Conservation (phyloP, 2,329 filamentous ascomycete genomes). For the Diaporthe sp. region DNA sequence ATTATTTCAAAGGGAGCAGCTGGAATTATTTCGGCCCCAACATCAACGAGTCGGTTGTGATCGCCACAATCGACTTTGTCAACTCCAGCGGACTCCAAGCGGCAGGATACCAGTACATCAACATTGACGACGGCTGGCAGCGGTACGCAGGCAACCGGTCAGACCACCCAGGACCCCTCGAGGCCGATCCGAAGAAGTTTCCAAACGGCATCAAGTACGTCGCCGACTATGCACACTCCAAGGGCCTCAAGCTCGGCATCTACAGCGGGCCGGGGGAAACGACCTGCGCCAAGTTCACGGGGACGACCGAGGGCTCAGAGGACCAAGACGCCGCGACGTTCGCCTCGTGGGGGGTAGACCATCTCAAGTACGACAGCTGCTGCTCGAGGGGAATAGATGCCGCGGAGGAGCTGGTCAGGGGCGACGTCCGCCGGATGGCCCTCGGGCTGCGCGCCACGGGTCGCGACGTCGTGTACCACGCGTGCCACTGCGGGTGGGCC, state of each 20-base stretch:
- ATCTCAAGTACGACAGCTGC: constrained; percentile 36
- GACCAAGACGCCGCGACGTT: constrained; percentile 28
- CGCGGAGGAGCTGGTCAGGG: constrained; percentile 5
- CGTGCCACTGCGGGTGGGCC: constrained; percentile 36
- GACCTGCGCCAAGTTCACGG: constrained; percentile 32
- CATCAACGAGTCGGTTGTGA: constrained; percentile 33
- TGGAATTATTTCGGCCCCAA: constrained; percentile 32
- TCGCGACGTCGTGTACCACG: constrained; percentile 33
- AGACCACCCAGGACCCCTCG: constrained; percentile 23
- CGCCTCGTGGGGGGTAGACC: constrained; percentile 29
- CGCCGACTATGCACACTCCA: constrained; percentile 31
- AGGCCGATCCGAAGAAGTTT: constrained; percentile 26
- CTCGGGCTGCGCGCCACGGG: constrained; percentile 28
- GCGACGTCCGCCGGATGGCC: constrained; percentile 34
- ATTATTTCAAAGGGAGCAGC: constrained; percentile 20
- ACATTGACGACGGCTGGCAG: constrained; percentile 36
- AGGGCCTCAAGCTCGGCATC: constrained; percentile 33
- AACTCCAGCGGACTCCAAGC: constrained; percentile 28
- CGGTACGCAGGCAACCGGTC: constrained; percentile 29
- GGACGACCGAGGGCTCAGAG: constrained; percentile 15
- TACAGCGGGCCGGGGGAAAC: constrained; percentile 34
- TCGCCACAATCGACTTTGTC: constrained; percentile 33
- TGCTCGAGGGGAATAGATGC: constrained; percentile 24
- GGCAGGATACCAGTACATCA: constrained; percentile 29
- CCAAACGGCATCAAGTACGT: constrained; percentile 22